Evolutionary conservation across 129 eudicot genomes (phyloP).

Genomic region (Centrapalus pauciflorus): DNA sequence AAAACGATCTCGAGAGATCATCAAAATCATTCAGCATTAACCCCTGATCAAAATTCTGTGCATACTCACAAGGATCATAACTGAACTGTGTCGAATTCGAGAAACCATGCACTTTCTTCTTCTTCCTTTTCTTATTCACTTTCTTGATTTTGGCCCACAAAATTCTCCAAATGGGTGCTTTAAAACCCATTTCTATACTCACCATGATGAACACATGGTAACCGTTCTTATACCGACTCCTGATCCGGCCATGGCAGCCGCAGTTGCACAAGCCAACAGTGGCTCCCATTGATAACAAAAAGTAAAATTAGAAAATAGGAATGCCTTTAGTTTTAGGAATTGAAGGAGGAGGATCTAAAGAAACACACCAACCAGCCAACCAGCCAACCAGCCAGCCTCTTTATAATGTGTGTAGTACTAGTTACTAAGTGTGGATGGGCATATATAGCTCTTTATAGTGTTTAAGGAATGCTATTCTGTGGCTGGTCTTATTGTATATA

Average conservation of each 20-base stretch:
- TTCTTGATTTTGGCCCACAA: conserved; percentile 57
- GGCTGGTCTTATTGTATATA: conserved; percentile 1
- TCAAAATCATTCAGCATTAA: conserved; percentile 34
- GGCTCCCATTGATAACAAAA: conserved; percentile 39
- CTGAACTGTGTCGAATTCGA: conserved; percentile 36
- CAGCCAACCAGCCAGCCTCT: not conserved
- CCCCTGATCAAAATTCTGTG: conserved; percentile 68
- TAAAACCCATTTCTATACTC: conserved; percentile 20
- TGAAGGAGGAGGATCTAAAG: not conserved
- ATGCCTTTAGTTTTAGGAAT: not conserved
- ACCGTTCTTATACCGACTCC: conserved; percentile 21
- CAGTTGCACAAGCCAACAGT: conserved; percentile 33
- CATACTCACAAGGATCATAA: conserved; percentile 59
- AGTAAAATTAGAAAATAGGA: not conserved
- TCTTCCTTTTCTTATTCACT: conserved; percentile 19
- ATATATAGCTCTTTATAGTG: conserved; percentile 3
- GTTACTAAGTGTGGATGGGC: conserved; percentile 2
- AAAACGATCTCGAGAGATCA: conserved; percentile 54
- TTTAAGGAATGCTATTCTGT: not conserved
- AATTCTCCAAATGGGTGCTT: conserved; percentile 36
- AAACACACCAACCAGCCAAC: not conserved
- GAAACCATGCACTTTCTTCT: conserved; percentile 22
- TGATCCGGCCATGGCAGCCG: conserved; percentile 16
- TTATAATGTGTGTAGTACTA: conserved; percentile 10
- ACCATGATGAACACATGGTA: conserved; percentile 20